Evolutionary conservation across 2,329 filamentous ascomycete species (phyloP).

Genomic region (Cytospora chrysosperma): DNA sequence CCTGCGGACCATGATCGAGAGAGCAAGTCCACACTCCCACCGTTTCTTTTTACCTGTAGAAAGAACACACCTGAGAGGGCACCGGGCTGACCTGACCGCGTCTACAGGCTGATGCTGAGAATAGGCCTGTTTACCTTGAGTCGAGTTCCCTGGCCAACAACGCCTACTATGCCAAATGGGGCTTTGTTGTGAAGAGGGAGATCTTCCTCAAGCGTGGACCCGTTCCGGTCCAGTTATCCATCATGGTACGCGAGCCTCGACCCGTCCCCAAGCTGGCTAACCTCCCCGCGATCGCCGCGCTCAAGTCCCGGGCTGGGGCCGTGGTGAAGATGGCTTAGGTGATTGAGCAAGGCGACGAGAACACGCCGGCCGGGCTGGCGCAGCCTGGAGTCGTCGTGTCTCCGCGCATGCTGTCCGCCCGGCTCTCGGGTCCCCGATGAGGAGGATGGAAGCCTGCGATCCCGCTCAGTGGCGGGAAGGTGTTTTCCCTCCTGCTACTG

Average conservation of each 20-base stretch:
- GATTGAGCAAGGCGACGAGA: conserved; percentile 22
- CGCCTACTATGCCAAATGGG: conserved; percentile 71
- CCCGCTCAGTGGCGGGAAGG: neutral
- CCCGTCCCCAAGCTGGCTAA: conserved; percentile 31
- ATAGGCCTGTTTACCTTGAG: conserved; percentile 73
- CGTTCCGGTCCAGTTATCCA: conserved; percentile 65
- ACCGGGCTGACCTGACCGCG: neutral
- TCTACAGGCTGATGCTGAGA: conserved; percentile 63
- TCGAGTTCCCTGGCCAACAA: conserved; percentile 69
- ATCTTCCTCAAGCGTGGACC: conserved; percentile 60
- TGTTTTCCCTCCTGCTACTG: neutral
- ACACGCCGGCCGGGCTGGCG: neutral
- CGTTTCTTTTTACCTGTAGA: no score
- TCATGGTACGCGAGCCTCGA: conserved; percentile 78
- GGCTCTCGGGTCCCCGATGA: neutral
- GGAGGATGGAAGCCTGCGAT: neutral
- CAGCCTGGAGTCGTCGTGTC: neutral
- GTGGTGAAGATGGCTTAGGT: conserved; percentile 28
- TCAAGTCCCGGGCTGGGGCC: conserved; percentile 37
- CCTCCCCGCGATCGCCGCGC: conserved; percentile 33
- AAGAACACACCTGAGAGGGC: neutral
- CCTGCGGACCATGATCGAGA: conserved; percentile 65
- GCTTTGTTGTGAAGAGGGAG: conserved; percentile 65
- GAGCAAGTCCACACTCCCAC: conserved; percentile 44
- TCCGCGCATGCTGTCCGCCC: neutral